Base-by-base conservation (phyloP, 202 grass and related monocot species). In the Setaria viridis region DNA sequence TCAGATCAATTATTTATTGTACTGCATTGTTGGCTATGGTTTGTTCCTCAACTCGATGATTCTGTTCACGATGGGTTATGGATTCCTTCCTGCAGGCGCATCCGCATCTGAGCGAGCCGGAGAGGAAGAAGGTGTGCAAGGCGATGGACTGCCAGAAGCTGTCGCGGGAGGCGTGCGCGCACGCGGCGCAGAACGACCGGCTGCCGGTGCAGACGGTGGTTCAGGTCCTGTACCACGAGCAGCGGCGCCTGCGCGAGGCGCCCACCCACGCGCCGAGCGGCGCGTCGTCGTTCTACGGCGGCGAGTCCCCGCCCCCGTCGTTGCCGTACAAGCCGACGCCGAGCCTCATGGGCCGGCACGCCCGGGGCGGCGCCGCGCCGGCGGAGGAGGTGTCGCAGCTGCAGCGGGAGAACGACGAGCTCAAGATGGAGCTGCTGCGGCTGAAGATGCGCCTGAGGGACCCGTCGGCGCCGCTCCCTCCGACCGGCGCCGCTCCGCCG, bases 161-260 rank as follows among this genome's bases (percentile, higher is more conserved):
- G 81, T 99, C 96, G 25, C 87, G 91, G 41, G 91, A 91, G 66
- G 96, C 96, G 72, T 99, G 96, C 76, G 96, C 96, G 16, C 96
- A 99, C 76, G 96, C 93, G 53, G 96, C 91, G 77, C 96, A 94
- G 89, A 99, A 99, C 69, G 88, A 95, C 49, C 81, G 96, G 55
- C 85, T 99, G 56, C 96, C 93, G 19, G 87, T 92, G 75, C 93
- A 94, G 82, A 94, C 86, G 51, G 96, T 98, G 58, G 93, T 98
- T 57, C 87, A 92, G 90, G 91, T 99, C 5, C 90, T 99, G 8
- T 89, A 95, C 78, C 89, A 85, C 65, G 96, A 99, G 86, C 96
- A 99, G 88, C 90, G 91, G 43, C 93, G 96, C 60, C 89, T 94
- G 34, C 84, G 86, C 20, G 85, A 85, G 48, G 33, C 21, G 2